Conservation (phyloP, 495 filamentous ascomycete species). For the Aspergillus cristatus region DNA sequence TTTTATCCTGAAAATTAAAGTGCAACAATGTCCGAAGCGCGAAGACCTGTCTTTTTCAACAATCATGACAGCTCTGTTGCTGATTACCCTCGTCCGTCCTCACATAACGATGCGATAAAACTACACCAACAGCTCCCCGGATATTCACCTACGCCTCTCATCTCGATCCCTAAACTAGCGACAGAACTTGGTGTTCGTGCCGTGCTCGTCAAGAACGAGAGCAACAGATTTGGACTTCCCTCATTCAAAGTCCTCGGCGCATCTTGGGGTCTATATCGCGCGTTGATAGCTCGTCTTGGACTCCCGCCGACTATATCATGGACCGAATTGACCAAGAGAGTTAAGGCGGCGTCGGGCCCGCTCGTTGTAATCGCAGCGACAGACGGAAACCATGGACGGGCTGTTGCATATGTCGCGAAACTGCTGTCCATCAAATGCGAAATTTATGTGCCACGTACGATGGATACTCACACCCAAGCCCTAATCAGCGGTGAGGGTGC, state of each 20-base stretch:
- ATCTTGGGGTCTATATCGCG: constrained; percentile 58
- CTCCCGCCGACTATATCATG: constrained; percentile 28
- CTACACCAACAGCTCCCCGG: constrained; percentile 47
- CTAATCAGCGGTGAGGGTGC: constrained; percentile 52
- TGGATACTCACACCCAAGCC: constrained; percentile 41
- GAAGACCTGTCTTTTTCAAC: no score
- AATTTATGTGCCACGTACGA: constrained; percentile 48
- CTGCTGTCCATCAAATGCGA: constrained; percentile 39
- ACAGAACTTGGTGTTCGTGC: constrained; percentile 42
- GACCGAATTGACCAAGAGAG: constrained; percentile 27
- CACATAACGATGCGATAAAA: background rate
- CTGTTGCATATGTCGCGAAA: constrained; percentile 55
- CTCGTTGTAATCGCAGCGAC: constrained; percentile 46
- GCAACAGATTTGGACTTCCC: constrained; percentile 50
- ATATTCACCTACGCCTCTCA: constrained; percentile 41
- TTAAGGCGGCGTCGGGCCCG: constrained; percentile 10
- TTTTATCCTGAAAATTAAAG: no score
- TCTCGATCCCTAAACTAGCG: constrained; percentile 42
- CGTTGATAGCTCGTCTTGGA: constrained; percentile 33
- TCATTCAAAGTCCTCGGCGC: constrained; percentile 73
- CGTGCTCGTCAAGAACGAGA: constrained; percentile 54
- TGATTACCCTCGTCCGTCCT: no score
- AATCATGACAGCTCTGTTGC: no score
- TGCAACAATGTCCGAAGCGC: no score
- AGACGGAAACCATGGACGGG: constrained; percentile 65